phyloP scores from a whole-genome alignment of 305 asterid species.

The Withania somnifera region DNA sequence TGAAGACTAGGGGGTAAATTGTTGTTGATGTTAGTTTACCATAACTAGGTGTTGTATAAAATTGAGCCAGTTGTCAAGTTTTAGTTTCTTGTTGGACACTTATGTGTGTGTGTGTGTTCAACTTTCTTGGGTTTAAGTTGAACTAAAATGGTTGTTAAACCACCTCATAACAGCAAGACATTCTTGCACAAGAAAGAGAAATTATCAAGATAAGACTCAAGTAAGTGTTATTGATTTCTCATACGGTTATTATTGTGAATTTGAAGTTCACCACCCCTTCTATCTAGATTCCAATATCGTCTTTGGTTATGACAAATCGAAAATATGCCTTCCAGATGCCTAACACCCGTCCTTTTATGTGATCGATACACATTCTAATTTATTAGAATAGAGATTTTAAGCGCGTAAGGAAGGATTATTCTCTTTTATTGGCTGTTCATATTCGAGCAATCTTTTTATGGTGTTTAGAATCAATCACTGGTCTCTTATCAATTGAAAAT shows the following conservation, averaged over 20 bases:
- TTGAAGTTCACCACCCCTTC: background rate
- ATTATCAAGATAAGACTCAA: no score
- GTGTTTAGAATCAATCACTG: background rate
- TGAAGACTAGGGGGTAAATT: background rate
- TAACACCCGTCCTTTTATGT: background rate
- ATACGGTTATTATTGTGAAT: background rate
- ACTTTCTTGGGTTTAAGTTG: background rate
- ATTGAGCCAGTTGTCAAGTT: background rate
- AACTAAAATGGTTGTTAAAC: constrained; percentile 3
- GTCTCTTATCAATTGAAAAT: background rate
- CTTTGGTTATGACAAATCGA: background rate
- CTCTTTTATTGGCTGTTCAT: background rate
- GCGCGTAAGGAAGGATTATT: background rate
- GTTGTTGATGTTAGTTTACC: constrained; percentile 6
- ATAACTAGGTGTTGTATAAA: background rate
- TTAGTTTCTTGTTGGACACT: background rate
- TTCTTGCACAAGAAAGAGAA: no score
- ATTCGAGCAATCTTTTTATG: background rate
- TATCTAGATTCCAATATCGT: no score
- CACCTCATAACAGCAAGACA: background rate
- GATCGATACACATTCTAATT: background rate
- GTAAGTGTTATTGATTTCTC: no score
- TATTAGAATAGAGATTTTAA: background rate
- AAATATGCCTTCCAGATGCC: background rate
- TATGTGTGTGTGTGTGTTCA: background rate